Percentiles rank a stretch among this genome's conserved stretches.
Conservation (phyloP, 202 grass and related monocot species). For the Bolboschoenoplectus hybrid region DNA sequence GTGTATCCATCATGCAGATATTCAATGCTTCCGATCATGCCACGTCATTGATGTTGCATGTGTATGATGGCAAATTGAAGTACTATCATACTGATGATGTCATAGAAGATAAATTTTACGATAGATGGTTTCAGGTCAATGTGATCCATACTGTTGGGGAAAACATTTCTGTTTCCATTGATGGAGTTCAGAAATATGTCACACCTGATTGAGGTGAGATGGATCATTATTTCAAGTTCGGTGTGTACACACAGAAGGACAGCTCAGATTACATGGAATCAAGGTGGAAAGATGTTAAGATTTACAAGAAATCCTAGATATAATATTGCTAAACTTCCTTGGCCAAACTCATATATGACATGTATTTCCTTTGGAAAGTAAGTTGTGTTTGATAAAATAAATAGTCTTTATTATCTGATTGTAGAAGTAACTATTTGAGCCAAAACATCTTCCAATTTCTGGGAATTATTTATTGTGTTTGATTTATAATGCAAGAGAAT, state of each 20-base stretch:
- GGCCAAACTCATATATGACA: neutral
- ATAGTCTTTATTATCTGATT: neutral
- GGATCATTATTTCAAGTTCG: slow-evolving; percentile 54
- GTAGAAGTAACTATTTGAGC: neutral
- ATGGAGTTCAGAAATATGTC: slow-evolving; percentile 30
- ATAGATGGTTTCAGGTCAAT: slow-evolving; percentile 56
- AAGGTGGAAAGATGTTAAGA: slow-evolving; percentile 45
- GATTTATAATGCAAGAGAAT: neutral
- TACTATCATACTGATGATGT: slow-evolving; percentile 38
- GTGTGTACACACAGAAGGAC: slow-evolving; percentile 47
- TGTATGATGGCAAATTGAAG: slow-evolving; percentile 39
- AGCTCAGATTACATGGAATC: slow-evolving; percentile 49
- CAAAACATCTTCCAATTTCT: neutral
- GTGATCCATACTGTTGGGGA: slow-evolving; percentile 41
- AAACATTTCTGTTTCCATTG: slow-evolving; percentile 38
- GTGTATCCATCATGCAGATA: slow-evolving; percentile 50
- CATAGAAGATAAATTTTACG: slow-evolving; percentile 34
- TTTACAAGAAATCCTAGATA: slow-evolving; percentile 45
- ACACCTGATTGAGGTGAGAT: neutral
- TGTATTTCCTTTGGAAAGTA: neutral
- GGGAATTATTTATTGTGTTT: neutral
- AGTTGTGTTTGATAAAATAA: neutral
- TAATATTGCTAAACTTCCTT: neutral
- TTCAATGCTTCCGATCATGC: slow-evolving; percentile 30
- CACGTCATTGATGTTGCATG: slow-evolving; percentile 51